Evolutionary conservation across 495 filamentous ascomycete species (phyloP).

Genomic region (Neurospora sp.): DNA sequence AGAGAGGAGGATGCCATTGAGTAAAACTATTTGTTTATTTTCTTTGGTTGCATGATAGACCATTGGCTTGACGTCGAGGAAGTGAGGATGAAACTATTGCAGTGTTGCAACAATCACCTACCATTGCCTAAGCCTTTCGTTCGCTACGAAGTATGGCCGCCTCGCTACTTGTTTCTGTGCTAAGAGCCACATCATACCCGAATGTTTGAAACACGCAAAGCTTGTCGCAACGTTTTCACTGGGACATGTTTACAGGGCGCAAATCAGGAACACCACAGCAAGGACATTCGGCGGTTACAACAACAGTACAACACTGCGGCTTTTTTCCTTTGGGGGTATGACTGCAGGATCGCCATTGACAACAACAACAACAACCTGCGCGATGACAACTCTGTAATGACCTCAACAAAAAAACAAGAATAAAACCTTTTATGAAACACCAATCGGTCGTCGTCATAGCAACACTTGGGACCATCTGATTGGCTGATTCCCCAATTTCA

Average conservation of each 20-base stretch:
- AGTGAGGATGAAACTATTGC: background rate
- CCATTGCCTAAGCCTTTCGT: background rate
- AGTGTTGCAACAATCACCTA: background rate
- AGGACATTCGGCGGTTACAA: background rate
- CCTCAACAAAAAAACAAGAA: background rate
- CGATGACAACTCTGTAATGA: background rate
- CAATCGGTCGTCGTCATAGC: background rate
- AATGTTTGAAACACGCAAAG: background rate
- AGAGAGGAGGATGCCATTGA: background rate
- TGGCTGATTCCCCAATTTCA: background rate
- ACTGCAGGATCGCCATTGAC: background rate
- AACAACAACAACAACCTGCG: background rate
- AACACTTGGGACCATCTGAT: background rate
- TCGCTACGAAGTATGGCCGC: background rate
- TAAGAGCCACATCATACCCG: background rate
- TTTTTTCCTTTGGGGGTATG: background rate
- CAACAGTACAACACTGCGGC: background rate
- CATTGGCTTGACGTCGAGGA: background rate
- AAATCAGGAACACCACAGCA: background rate
- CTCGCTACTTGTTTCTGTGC: background rate
- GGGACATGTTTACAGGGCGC: background rate
- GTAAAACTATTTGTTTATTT: background rate
- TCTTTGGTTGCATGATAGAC: background rate
- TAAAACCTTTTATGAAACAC: background rate
- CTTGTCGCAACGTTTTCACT: background rate